Evolutionary conservation across 371 early-diverging fungal species (phyloP).

Genomic region (Blakeslea trispora): DNA sequence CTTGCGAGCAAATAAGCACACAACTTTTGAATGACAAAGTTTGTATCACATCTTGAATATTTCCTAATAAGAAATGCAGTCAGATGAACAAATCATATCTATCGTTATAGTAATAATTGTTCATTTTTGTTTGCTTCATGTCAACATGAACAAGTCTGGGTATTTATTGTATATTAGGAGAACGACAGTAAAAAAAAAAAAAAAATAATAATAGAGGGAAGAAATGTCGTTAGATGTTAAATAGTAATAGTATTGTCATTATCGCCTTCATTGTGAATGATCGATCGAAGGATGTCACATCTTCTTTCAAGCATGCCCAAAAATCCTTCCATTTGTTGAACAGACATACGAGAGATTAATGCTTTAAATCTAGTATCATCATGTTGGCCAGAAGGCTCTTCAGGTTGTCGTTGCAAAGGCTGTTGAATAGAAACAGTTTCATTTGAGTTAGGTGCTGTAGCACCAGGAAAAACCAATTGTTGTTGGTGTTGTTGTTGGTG

Average conservation of each 20-base stretch:
- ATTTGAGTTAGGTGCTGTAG: conserved; percentile 9
- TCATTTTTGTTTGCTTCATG: background rate
- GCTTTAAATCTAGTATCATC: conserved; percentile 28
- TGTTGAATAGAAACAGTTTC: no score
- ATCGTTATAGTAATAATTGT: no score
- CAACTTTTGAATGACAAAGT: no score
- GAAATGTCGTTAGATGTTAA: no score
- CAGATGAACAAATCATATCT: no score
- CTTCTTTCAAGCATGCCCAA: conserved; percentile 28
- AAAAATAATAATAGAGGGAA: no score
- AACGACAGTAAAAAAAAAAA: no score
- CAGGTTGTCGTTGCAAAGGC: background rate
- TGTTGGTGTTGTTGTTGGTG: conserved; percentile 5
- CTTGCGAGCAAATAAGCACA: no score
- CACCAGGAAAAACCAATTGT: conserved; percentile 12
- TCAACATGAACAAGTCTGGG: background rate
- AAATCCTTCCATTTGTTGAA: conserved; percentile 27
- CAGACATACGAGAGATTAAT: conserved; percentile 24
- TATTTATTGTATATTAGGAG: background rate
- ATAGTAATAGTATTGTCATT: conserved; percentile 8
- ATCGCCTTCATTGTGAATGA: conserved; percentile 15
- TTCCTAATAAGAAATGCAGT: no score
- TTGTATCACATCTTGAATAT: background rate
- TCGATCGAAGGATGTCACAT: conserved; percentile 30
- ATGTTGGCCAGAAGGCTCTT: conserved; percentile 8